phyloP scores from a whole-genome alignment of 1,284 basidiomycete genomes.

The Hypsizygus ulmarius region DNA sequence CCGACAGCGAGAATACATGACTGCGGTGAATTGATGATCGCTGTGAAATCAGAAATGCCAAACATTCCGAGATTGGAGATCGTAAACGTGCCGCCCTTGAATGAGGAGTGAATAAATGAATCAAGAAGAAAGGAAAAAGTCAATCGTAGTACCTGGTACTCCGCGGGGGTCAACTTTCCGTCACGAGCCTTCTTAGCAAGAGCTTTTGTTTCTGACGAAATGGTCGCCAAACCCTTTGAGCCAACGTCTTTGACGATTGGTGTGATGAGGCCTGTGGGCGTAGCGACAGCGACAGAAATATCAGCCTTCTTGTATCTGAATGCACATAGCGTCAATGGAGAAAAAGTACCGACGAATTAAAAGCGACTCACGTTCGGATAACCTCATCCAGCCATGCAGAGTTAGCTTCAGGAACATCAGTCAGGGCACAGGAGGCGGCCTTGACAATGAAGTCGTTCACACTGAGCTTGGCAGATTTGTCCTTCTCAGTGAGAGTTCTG shows the following conservation, averaged over 20 bases:
- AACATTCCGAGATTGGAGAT: slow-evolving; percentile 99
- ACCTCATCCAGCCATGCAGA: slow-evolving; percentile 96
- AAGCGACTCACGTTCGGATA: slow-evolving; percentile 79
- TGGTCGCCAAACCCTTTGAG: slow-evolving; percentile 86
- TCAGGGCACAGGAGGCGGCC: slow-evolving; percentile 86
- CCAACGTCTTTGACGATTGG: slow-evolving; percentile 96
- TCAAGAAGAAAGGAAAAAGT: background rate
- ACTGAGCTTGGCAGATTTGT: slow-evolving; percentile 86
- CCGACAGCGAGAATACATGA: slow-evolving; percentile 97
- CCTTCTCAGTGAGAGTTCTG: slow-evolving; percentile 80
- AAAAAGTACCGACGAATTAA: background rate
- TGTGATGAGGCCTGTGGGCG: slow-evolving; percentile 94
- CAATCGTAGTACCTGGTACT: slow-evolving; percentile 76
- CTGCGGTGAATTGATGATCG: slow-evolving; percentile 99
- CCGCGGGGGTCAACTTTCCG: slow-evolving; percentile 92
- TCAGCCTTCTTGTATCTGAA: slow-evolving; percentile 92
- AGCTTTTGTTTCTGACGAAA: slow-evolving; percentile 90
- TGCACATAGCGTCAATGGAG: slow-evolving; percentile 9
- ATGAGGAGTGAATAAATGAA: slow-evolving; percentile 1
- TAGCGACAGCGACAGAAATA: slow-evolving; percentile 96
- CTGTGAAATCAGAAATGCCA: slow-evolving; percentile 93
- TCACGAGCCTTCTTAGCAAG: slow-evolving; percentile 95
- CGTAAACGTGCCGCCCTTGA: slow-evolving; percentile 94
- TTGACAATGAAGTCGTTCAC: slow-evolving; percentile 99
- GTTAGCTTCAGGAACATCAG: slow-evolving; percentile 97